Evolutionary conservation across 129 eudicot genomes (phyloP).

Genomic region (Mikania micrantha): DNA sequence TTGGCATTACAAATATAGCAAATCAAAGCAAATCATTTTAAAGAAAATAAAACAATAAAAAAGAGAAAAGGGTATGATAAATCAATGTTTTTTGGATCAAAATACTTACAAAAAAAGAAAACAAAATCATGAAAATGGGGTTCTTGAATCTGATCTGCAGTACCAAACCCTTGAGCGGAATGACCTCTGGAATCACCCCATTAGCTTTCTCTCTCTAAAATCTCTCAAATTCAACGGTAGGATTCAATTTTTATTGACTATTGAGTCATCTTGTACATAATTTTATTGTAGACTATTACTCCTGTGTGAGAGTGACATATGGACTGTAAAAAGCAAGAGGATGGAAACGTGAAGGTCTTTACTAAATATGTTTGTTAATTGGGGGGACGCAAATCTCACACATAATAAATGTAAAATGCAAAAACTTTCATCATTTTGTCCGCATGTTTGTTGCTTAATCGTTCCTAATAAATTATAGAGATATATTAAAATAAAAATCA

Average conservation of each 20-base stretch:
- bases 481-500: no score
- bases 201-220: constrained; percentile 9
- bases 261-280: constrained; percentile 12
- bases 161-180: constrained; percentile 22
- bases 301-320: constrained; percentile 27
- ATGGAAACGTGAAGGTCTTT: constrained; percentile 25
- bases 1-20: background rate
- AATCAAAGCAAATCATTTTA: background rate
- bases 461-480: no score
- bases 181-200: constrained; percentile 18
- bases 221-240: background rate
- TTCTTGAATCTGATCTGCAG: constrained; percentile 36
- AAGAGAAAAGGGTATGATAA: background rate
- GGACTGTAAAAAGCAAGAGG: constrained; percentile 32
- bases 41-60: background rate
- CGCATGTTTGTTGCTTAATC: constrained; percentile 23
- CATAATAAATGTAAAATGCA: constrained; percentile 17
- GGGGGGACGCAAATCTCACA: constrained; percentile 8
- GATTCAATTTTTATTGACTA: background rate
- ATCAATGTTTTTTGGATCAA: constrained; percentile 8
- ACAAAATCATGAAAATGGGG: constrained; percentile 31
- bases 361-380: constrained; percentile 26
- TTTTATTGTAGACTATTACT: constrained; percentile 12
- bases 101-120: constrained; percentile 27
- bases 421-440: constrained; percentile 23